Conservation (phyloP, 2,329 filamentous ascomycete genomes). For the Diaporthe citri region DNA sequence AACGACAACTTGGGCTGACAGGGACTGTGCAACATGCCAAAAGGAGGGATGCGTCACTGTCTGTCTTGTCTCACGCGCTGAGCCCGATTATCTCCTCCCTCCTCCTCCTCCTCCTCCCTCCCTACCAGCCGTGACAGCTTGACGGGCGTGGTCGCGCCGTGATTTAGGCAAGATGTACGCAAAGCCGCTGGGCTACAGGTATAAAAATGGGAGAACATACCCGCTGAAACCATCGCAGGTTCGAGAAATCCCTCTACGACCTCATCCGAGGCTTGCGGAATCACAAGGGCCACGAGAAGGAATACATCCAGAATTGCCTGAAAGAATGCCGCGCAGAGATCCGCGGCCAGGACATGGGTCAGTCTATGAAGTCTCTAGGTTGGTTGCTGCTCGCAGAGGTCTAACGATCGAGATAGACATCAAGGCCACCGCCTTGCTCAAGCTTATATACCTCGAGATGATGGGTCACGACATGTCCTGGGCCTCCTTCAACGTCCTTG, state of each 20-base stretch:
- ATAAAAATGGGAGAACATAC: background rate
- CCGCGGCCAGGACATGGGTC: conserved; percentile 91
- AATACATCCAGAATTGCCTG: conserved; percentile 93
- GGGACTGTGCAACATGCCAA: conserved; percentile 35
- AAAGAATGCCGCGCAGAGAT: conserved; percentile 97
- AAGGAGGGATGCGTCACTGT: conserved; percentile 31
- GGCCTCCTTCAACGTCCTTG: conserved; percentile 97
- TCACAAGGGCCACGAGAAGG: conserved; percentile 94
- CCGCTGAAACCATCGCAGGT: conserved; percentile 72
- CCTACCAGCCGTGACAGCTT: background rate
- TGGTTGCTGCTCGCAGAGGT: background rate
- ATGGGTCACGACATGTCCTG: conserved; percentile 99
- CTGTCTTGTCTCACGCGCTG: conserved; percentile 18
- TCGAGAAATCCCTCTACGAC: conserved; percentile 99
- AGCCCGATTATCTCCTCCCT: conserved; percentile 21
- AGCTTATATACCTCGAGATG: conserved; percentile 98
- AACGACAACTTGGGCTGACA: conserved; percentile 5
- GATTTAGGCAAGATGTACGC: conserved; percentile 44
- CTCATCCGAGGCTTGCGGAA: conserved; percentile 96
- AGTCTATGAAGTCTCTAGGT: conserved; percentile 47
- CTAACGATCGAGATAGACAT: conserved; percentile 70
- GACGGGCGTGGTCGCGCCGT: conserved; percentile 26
- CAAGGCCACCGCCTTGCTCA: conserved; percentile 95
- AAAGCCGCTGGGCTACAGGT: background rate
- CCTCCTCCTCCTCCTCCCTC: background rate